Percentiles rank a stretch among this genome's conserved stretches.
Evolutionary conservation across 306 rosid species (phyloP).

Genomic region (Hippophae tibetana): DNA sequence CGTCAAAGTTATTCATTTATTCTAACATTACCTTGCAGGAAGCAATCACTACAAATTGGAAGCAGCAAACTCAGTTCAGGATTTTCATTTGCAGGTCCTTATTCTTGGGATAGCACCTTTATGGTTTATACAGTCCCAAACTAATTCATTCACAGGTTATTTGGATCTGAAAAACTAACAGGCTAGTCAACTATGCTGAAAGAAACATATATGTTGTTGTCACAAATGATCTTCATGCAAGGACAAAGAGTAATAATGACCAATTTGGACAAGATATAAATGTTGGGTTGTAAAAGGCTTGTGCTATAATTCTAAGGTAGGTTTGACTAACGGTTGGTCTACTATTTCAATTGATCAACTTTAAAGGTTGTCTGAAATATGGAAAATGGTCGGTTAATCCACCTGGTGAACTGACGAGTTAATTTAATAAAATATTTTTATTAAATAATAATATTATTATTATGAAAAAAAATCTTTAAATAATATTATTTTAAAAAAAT

Average conservation of each 20-base stretch:
- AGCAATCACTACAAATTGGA: slow-evolving; percentile 52
- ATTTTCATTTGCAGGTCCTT: slow-evolving; percentile 38
- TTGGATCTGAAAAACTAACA: slow-evolving; percentile 51
- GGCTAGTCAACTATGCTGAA: slow-evolving; percentile 36
- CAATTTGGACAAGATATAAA: slow-evolving; percentile 44
- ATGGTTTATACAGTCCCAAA: slow-evolving; percentile 34
- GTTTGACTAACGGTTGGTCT: no score
- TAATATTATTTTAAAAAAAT: no score
- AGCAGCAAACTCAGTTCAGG: slow-evolving; percentile 46
- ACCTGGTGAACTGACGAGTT: no score
- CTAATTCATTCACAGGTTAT: slow-evolving; percentile 44
- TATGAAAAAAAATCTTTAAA: no score
- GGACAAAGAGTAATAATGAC: slow-evolving; percentile 37
- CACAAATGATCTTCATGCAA: slow-evolving; percentile 8
- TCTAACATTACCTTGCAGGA: slow-evolving; percentile 27
- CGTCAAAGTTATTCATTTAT: no score
- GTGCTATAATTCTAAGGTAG: no score
- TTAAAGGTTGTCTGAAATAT: no score
- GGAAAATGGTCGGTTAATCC: no score
- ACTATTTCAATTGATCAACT: no score
- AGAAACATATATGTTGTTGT: slow-evolving; percentile 5
- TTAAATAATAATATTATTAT: no score
- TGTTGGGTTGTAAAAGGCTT: slow-evolving; percentile 30
- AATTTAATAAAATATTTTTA: no score
- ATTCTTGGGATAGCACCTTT: slow-evolving; percentile 56